Conservation (phyloP, 129 eudicot genomes). For the Gnaphalium uliginosum region DNA sequence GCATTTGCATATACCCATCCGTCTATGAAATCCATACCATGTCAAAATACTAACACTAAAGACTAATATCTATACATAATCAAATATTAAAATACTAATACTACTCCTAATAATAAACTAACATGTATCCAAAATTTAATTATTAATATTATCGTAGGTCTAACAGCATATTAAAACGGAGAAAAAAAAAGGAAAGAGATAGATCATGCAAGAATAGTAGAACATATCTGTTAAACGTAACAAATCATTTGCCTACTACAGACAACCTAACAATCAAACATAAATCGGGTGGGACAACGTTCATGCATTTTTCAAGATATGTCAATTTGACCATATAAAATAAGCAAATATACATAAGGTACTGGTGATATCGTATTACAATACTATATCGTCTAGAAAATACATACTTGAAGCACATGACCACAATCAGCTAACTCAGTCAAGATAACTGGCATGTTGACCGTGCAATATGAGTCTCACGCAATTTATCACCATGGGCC, state of each 20-base stretch:
- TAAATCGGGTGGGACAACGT: slow-evolving; percentile 29
- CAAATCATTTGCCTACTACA: slow-evolving; percentile 28
- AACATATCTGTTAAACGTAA: not conserved
- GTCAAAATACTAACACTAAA: too few relatives aligned
- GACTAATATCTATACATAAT: too few relatives aligned
- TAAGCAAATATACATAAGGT: slow-evolving; percentile 4
- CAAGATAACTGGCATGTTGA: slow-evolving; percentile 25
- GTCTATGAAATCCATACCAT: too few relatives aligned
- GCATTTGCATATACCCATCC: too few relatives aligned
- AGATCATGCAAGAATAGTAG: slow-evolving; percentile 11
- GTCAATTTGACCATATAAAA: slow-evolving; percentile 31
- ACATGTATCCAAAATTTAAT: not conserved
- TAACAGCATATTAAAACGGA: not conserved
- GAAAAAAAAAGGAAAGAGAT: slow-evolving; percentile 3
- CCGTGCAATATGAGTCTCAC: slow-evolving; percentile 28
- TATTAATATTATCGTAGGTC: not conserved
- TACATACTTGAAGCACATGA: slow-evolving; percentile 36
- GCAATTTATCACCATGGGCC: slow-evolving; percentile 28
- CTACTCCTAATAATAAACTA: too few relatives aligned
- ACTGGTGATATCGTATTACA: not conserved
- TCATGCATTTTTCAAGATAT: slow-evolving; percentile 24
- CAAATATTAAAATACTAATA: too few relatives aligned
- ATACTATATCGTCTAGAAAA: slow-evolving; percentile 16
- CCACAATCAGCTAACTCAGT: slow-evolving; percentile 18
- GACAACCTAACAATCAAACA: slow-evolving; percentile 25